Base-by-base conservation (phyloP, 257 asterid species). In the Nicotiana tabacum region DNA sequence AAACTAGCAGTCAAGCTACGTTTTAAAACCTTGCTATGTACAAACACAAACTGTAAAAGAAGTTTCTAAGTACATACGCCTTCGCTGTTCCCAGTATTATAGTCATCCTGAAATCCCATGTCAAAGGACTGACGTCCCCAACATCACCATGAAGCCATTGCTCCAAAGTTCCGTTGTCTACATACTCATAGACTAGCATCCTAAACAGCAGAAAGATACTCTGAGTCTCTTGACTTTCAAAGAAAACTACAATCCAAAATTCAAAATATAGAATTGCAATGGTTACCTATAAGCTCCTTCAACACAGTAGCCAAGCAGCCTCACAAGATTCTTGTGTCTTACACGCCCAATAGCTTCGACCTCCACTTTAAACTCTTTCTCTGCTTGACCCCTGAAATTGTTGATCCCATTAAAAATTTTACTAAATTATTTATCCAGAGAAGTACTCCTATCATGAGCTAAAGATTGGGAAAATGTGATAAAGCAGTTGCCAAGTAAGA, bases 81-180 rank as follows among this genome's bases (percentile, higher is more conserved):
- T 92, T 93, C 62, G 99, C 99, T 48, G 95, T 88, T 86, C 98
- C 99, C 83, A 92, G 65, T 78, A 95, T 89, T 85, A 95, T 89
- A 82, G 90, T 94, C 88, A 94, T 86, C 58, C 98, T 97, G 33
- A 88, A 88, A 80, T 93, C 94, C 98, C 98, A 95, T 15, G 98
- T 91, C 86, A 95, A 88, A 85, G 98, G 98, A 86, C 97, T 96
- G 56, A 92, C 89, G 66, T 96, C 95, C 64, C 98, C 98, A 37
- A 96, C 96, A 82, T 96, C 98, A 67, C 99, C 99, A 68, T 96
- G 99, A 82, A 96, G 90, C 99, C 99, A 96, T 72, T 96, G 99
- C 84, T 96, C 99, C 90, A 96, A 88, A 86, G 90, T 94, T 69
- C 98, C 98, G 66, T 92, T 94, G 78, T 96, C 96, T 56, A 96